Base-by-base conservation (phyloP, 192 early-diverging fungal genomes). In the Lunasporangiospora selenospora region DNA sequence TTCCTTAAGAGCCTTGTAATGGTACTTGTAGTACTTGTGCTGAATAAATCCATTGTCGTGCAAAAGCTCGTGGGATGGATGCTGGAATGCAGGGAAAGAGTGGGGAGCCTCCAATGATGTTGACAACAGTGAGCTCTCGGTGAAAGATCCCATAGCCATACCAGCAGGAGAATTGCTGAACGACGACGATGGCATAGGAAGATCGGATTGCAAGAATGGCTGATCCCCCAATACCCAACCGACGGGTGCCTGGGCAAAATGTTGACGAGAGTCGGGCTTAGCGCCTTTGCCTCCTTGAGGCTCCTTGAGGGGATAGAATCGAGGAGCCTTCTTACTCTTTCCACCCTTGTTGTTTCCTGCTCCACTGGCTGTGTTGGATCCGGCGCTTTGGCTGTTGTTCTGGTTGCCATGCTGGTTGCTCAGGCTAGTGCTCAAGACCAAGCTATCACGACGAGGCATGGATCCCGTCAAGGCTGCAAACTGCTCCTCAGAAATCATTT, bases 1-100 rank as follows among this genome's bases (percentile, higher is more conserved):
- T 80, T 98, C 96, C 65, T 88, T 89, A 40, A 97, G 78, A 31
- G 96, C 96, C 81, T 94, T 92, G 55, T 88, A 89, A 63, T 92
- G 93, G 81, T 93, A 98, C 76, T 95, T 92, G 71, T 90, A 85
- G 77, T 98, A 98, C 75, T 94, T 97, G 79, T 96, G 93, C 83
- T 98, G 94, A 56, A 97, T 83, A 66, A 96, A 98, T n/a, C 96
- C 96, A 75, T 95, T 94, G 80, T 98, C 96, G 53, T 90, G 91
- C 77, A 98, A 78, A 19, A 98, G 82, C 69, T 95, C 94, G 73
- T 97, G 95, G 44, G 86, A 89, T 3, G 96, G 96, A 75, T 98
- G 96, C 82, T 93, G 88, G 75, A 83, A 83, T 19, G 76, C 70
- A 12, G 79, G 81, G 67, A 84, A 81, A 2, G 84, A 83, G 36